Evolutionary conservation across 257 asterid genomes (phyloP).

Genomic region (Lycium barbarum): DNA sequence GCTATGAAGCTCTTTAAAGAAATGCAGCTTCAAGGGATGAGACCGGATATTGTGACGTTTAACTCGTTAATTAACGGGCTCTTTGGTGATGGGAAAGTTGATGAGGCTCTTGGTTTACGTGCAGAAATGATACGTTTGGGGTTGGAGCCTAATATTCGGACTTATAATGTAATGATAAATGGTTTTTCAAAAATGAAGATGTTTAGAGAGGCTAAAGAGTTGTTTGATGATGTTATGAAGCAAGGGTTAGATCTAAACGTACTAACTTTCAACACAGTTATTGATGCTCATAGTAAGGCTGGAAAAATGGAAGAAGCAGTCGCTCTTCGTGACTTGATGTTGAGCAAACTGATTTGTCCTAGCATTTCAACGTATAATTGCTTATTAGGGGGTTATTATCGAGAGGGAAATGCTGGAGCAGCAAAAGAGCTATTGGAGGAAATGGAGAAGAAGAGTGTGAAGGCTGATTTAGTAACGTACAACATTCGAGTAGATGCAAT

Average conservation of each 20-base stretch:
- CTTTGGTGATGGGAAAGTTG: conserved; percentile 60
- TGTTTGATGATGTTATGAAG: conserved; percentile 59
- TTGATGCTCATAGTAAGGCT: conserved; percentile 71
- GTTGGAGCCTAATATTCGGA: conserved; percentile 68
- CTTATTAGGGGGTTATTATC: conserved; percentile 71
- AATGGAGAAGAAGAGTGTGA: conserved; percentile 70
- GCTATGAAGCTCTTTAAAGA: conserved; percentile 65
- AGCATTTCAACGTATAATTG: conserved; percentile 81
- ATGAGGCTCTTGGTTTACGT: conserved; percentile 61
- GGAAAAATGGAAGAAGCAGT: conserved; percentile 69
- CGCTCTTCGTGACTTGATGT: conserved; percentile 56
- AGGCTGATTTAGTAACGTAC: conserved; percentile 74
- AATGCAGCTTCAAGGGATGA: conserved; percentile 64
- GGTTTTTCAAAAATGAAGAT: conserved; percentile 65
- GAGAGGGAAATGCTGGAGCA: conserved; percentile 53
- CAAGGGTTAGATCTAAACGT: conserved; percentile 58
- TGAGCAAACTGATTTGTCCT: conserved; percentile 57
- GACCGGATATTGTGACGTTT: conserved; percentile 58
- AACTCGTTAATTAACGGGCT: conserved; percentile 73
- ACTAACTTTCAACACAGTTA: conserved; percentile 65
- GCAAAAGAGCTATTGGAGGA: conserved; percentile 57
- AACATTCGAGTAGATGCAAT: conserved; percentile 68
- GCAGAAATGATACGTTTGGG: conserved; percentile 65
- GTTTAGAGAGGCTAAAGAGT: conserved; percentile 67
- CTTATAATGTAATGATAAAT: conserved; percentile 64